phyloP scores from a whole-genome alignment of 2,329 filamentous ascomycete genomes.

The Oidium heveae region DNA sequence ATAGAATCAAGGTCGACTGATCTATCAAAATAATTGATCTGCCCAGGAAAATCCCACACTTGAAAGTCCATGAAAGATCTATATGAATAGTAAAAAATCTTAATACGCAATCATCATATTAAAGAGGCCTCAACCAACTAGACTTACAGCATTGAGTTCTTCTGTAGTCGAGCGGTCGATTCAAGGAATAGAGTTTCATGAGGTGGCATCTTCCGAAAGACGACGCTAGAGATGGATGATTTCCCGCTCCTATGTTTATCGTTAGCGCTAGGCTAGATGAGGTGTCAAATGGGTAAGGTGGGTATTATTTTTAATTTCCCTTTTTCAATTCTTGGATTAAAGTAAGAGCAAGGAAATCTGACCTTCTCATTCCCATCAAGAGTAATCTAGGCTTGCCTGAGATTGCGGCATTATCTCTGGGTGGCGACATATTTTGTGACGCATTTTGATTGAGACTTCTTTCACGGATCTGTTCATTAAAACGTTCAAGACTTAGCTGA shows the following conservation, averaged over 20 bases:
- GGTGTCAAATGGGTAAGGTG: too few relatives aligned
- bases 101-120: too few relatives aligned
- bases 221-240: constrained; percentile 92
- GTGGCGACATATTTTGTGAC: too few relatives aligned
- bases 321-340: too few relatives aligned
- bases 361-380: constrained; percentile 91
- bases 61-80: constrained; percentile 99
- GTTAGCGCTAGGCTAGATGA: constrained; percentile 2
- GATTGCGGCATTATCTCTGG: too few relatives aligned
- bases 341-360: constrained; percentile 10
- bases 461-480: too few relatives aligned
- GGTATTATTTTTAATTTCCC: too few relatives aligned
- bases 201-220: constrained; percentile 95
- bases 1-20: constrained; percentile 81
- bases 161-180: constrained; percentile 81
- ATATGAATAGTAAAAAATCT: not conserved
- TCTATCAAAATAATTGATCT: constrained; percentile 77
- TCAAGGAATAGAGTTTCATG: constrained; percentile 91
- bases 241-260: constrained; percentile 55
- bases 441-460: too few relatives aligned
- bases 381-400: constrained; percentile 53
- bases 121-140: too few relatives aligned
- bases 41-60: constrained; percentile 90
- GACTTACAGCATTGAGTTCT: constrained; percentile 78
- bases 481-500: too few relatives aligned